A percentile compares a stretch with the other conserved stretches of the same genome.
Evolutionary conservation across 257 asterid genomes (phyloP).

Genomic region (Paulownia fortunei): DNA sequence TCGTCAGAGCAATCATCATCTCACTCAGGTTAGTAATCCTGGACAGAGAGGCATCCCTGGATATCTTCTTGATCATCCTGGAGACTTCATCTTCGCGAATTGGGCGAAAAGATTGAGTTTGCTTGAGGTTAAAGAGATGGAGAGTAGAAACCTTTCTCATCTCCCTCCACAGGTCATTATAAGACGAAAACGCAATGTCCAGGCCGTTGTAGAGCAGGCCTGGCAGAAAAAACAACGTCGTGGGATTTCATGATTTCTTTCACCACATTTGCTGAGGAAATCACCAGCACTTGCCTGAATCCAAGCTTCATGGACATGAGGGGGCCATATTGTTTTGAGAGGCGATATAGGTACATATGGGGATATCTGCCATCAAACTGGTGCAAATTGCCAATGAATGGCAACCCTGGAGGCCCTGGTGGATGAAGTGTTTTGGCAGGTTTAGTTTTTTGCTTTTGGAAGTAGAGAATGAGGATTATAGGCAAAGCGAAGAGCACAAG

Average conservation of each 20-base stretch:
- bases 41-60: neutral
- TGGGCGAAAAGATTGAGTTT: conserved; percentile 18
- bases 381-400: conserved; percentile 38
- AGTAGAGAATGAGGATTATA: conserved; percentile 17
- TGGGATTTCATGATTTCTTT: conserved; percentile 29
- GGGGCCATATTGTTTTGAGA: conserved; percentile 35
- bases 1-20: neutral
- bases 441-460: conserved; percentile 19
- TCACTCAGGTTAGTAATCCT: conserved; percentile 16
- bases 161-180: conserved; percentile 32
- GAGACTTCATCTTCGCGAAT: conserved; percentile 23
- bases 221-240: conserved; percentile 31
- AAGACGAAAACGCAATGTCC: conserved; percentile 25
- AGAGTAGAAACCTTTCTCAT: conserved; percentile 21
- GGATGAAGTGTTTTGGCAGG: conserved; percentile 10
- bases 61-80: conserved; percentile 17
- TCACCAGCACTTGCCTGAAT: neutral
- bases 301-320: conserved; percentile 35
- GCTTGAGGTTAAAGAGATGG: conserved; percentile 19
- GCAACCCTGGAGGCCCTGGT: conserved; percentile 32
- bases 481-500: conserved; percentile 15
- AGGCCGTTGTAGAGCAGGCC: conserved; percentile 32
- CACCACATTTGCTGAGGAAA: conserved; percentile 24
- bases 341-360: conserved; percentile 10
- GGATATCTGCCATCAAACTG: conserved; percentile 26